Base-by-base conservation (phyloP, 2,329 filamentous ascomycete species). In the Clarireedia hainanense region DNA sequence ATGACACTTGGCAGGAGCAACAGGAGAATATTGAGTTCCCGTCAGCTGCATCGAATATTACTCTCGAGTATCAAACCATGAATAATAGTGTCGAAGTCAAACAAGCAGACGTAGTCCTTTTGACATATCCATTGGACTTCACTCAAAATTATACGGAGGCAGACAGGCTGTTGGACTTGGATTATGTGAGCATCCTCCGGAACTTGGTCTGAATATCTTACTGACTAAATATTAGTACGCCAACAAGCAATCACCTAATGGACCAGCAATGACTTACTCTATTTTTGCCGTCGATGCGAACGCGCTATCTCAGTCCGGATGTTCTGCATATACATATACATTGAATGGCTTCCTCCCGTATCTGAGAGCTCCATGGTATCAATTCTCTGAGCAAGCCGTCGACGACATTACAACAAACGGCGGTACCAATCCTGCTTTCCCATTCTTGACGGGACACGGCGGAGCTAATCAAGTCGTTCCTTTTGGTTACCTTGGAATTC, bases 181-280 rank as follows among this genome's bases (percentile, higher is more conserved):
- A 87, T 62, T 88, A 86, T 64, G 75, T 77, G 64, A 62, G 72
- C 69, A 1, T 45, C 7, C n/a, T 6, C 2, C 10, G 10, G 6
- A 15, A 26, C 6, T 40, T 15, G 7, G 57, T 37, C 15, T 51
- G 2, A 20, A 12, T 17, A 6, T 23, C 5, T 3, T 34, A 60
- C 55, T 60, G 55, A 67, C 36, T 39, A 37, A n/a, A 30, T 10
- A 15, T 4, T 26, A 77, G 74, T 88, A 88, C 63, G 84, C 85
- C 4, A 80, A 80, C 46, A 84, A 83, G 54, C 85, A 88, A 68
- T 85, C 83, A 1, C 72, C 78, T 1, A 77, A 86, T 61, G 85
- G 85, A 0, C 85, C 85, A 1, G 85, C 80, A 3, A 89, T 89
- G 85, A 88, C 85, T 1, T 89, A 85, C 68, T 81, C 81, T 9